These are phyloP conservation scores for Vachellia collinsii DNA, from an alignment of 306 rosid genomes.

Conservation along the genomic window DNA sequence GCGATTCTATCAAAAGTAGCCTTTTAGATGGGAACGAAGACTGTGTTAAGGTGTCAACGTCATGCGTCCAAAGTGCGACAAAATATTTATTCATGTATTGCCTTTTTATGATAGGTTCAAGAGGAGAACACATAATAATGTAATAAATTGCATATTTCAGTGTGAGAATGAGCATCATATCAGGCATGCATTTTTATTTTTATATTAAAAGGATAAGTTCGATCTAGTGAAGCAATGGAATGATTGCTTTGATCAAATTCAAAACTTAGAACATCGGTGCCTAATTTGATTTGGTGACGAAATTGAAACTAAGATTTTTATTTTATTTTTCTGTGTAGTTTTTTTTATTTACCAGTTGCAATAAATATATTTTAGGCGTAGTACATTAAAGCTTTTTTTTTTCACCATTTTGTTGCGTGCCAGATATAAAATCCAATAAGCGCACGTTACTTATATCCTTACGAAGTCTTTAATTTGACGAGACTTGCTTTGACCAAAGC, in stretches of 20 bases:
- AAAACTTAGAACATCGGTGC: not conserved
- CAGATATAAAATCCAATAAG: not conserved
- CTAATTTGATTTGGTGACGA: conserved; percentile 11
- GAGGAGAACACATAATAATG: not conserved
- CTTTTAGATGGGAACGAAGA: not conserved
- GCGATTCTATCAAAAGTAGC: not conserved
- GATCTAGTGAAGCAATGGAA: not conserved
- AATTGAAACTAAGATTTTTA: not conserved
- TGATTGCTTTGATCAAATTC: not conserved
- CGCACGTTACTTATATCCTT: not conserved
- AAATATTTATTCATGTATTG: not conserved
- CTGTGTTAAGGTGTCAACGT: not conserved
- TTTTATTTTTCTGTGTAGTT: not conserved
- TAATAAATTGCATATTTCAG: not conserved
- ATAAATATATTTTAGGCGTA: not conserved
- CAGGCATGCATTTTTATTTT: not conserved
- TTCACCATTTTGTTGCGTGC: not conserved
- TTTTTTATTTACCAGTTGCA: not conserved
- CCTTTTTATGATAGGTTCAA: not conserved
- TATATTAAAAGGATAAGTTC: not conserved
- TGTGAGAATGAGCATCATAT: not conserved
- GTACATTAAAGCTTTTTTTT: not conserved
- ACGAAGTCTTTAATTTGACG: not conserved
- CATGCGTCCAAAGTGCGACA: not conserved
- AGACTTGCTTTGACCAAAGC: not conserved